Evolutionary conservation across 2,329 filamentous ascomycete species (phyloP), one percentile per base, ranked within the genome.

Genomic region (Trichoderma brevicompactum): DNA sequence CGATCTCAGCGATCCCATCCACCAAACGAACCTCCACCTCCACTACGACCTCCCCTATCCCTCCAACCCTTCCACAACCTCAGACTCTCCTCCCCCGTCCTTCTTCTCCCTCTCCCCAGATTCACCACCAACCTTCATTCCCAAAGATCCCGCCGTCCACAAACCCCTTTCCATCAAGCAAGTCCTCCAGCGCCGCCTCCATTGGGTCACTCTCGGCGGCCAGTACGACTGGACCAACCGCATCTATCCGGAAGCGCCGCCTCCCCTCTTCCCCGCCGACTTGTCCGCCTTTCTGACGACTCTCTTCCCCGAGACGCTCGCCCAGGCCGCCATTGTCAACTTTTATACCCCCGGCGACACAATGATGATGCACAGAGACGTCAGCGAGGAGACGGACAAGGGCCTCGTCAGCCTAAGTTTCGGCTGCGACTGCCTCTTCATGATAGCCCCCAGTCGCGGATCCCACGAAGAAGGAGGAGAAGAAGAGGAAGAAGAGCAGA

Each of bases 211-310:
- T 0, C 85, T 99, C 2, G 95, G 95, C 56, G 94, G 93, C 0
- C 95, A 98, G 76, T 98, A 98, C 76, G 92, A 98, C 79, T 98
- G 94, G 95, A 96, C 93, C 0, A 86, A 87, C 65, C 94, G 96
- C 70, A 80, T 86, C 12, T 98, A 98, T 73, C 93, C 94, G 0
- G 75, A 81, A 9, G 82, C 84, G n/a, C 67, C 75, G 3, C 89
- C 91, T 0, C 92, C 92, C 0, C 72, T 79, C 0, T 97, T 97
- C 71, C 94, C 94, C 0, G 46, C 75, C 1, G 92, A 97, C 73
- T 83, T 96, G 55, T 87, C 87, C 4, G 76, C 74, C 1, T 84
- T 97, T 7, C 79, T 97, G 0, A 82, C 87, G 64, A 78, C 78
- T 0, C 77, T 95, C 0, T 98, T 97, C 70, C 91, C 92, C 0